Percentiles rank a stretch among this genome's conserved stretches.
Evolutionary conservation across 139 green algal species (phyloP).

Genomic region (Micractinium sp.): DNA sequence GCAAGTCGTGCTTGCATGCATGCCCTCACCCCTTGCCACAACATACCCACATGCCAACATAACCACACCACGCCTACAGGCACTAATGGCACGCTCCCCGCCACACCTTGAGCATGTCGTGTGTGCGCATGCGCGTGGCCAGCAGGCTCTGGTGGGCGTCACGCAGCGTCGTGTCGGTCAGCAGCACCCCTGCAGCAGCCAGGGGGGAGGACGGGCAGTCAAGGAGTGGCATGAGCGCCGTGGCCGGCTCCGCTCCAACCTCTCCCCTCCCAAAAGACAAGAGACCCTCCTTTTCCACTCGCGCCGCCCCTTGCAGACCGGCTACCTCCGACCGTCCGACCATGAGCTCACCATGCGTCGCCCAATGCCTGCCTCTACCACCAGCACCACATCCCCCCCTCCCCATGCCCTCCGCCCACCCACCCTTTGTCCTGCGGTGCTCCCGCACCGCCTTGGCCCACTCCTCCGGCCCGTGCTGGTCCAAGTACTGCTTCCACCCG

Average conservation of each 20-base stretch:
- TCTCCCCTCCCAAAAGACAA: too few species aligned
- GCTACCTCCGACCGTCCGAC: too few species aligned
- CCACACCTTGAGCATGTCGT: slow-evolving; percentile 81
- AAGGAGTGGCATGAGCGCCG: too few species aligned
- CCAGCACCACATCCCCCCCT: not conserved
- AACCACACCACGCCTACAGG: not conserved
- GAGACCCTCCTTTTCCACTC: too few species aligned
- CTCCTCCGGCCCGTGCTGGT: slow-evolving; percentile 78
- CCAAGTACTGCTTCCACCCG: slow-evolving; percentile 82
- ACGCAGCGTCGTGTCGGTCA: slow-evolving; percentile 94
- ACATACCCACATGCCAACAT: not conserved
- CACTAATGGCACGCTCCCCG: not conserved
- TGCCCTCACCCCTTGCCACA: not conserved
- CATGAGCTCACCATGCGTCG: too few species aligned
- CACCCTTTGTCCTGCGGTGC: slow-evolving; percentile 63
- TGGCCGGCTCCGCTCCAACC: too few species aligned
- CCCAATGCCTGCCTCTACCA: too few species aligned
- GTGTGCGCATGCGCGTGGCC: slow-evolving; percentile 72
- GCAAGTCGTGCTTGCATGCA: not conserved
- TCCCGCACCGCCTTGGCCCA: slow-evolving; percentile 85
- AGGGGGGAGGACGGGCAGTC: not conserved
- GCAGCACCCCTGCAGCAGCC: slow-evolving; percentile 67
- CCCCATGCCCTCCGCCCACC: not conserved
- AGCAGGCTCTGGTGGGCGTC: slow-evolving; percentile 94
- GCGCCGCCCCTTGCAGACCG: too few species aligned